Conservation (phyloP, 306 rosid genomes). For the Castanea crenata region DNA sequence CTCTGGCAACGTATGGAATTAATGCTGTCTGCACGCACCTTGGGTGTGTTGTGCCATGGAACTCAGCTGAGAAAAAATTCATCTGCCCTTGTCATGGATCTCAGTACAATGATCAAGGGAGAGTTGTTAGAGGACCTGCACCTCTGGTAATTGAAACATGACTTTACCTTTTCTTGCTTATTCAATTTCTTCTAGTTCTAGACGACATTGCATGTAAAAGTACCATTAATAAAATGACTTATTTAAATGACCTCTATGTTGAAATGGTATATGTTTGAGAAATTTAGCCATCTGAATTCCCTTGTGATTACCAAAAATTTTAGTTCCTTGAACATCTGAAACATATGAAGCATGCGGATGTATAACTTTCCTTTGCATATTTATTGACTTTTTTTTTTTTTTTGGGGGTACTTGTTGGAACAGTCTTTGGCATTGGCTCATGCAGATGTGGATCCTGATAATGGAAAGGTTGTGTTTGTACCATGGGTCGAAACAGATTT, state of each 20-base stretch:
- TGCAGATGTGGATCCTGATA: conserved; percentile 49
- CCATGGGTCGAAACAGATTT: conserved; percentile 96
- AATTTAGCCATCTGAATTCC: too few relatives aligned
- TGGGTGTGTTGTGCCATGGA: conserved; percentile 96
- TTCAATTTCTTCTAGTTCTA: neutral
- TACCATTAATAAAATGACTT: neutral
- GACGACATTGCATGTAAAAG: neutral
- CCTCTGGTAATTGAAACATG: conserved; percentile 67
- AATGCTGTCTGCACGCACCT: conserved; percentile 99
- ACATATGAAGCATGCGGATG: too few relatives aligned
- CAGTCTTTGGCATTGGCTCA: conserved; percentile 87
- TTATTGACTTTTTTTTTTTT: neutral
- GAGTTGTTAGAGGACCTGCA: conserved; percentile 97
- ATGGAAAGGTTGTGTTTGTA: conserved; percentile 80
- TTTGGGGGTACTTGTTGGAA: conserved; percentile 10
- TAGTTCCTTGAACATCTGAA: too few relatives aligned
- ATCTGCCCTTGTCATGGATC: conserved; percentile 99
- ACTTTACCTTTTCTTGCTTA: neutral
- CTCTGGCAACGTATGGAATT: conserved; percentile 81
- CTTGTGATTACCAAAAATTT: too few relatives aligned
- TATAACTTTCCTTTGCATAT: too few relatives aligned
- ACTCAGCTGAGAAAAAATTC: conserved; percentile 81
- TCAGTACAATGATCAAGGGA: conserved; percentile 88
- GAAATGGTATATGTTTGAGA: too few relatives aligned
- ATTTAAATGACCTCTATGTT: neutral